phyloP scores from a whole-genome alignment of 192 early-diverging fungal genomes.

The Pilobolus umbonatus region DNA sequence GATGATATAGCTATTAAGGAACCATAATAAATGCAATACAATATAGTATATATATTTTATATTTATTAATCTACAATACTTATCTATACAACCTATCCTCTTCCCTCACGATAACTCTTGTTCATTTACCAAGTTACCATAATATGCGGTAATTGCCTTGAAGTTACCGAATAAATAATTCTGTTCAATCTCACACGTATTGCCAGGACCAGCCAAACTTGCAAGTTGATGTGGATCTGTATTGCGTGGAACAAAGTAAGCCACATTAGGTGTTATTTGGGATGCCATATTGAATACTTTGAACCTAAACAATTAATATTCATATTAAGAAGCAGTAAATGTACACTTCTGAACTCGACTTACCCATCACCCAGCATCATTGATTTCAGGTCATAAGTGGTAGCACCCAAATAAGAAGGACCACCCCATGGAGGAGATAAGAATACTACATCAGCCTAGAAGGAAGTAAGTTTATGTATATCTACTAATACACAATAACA shows the following conservation, averaged over 20 bases:
- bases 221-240: conserved; percentile 64
- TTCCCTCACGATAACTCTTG: background rate
- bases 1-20: too few relatives aligned
- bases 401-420: conserved; percentile 61
- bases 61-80: background rate
- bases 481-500: background rate
- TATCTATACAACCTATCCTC: background rate
- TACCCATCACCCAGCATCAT: conserved; percentile 78
- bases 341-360: conserved; percentile 5
- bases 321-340: background rate
- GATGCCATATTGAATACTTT: conserved; percentile 59
- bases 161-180: conserved; percentile 61
- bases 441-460: conserved; percentile 82
- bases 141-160: conserved; percentile 76
- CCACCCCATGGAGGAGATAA: conserved; percentile 97
- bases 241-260: conserved; percentile 84
- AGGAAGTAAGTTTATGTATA: background rate
- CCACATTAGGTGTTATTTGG: conserved; percentile 70
- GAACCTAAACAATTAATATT: conserved; percentile 34
- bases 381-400: conserved; percentile 60
- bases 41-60: background rate
- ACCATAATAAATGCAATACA: background rate
- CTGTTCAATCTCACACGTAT: conserved; percentile 76
- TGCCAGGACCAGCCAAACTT: conserved; percentile 45
- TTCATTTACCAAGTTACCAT: conserved; percentile 59